Evolutionary conservation across 2,329 filamentous ascomycete species (phyloP).

Genomic region (Pezicula radicicola): DNA sequence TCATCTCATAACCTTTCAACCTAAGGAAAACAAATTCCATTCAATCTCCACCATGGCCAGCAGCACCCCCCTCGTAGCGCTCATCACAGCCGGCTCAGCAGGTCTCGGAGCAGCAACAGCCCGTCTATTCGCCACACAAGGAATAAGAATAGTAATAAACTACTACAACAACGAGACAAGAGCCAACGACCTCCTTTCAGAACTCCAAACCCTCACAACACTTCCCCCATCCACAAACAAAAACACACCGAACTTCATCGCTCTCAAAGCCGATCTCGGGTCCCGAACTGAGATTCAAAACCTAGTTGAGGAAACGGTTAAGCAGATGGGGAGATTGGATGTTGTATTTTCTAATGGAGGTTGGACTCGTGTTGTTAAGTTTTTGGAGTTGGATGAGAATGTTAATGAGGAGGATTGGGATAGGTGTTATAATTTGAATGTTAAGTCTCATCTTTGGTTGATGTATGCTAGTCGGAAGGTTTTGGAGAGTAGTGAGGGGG

Average conservation of each 20-base stretch:
- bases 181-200: constrained; percentile 55
- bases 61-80: constrained; percentile 23
- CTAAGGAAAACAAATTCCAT: too few species aligned
- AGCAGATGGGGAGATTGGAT: constrained; percentile 67
- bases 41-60: background rate
- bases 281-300: constrained; percentile 53
- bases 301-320: constrained; percentile 56
- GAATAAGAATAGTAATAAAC: constrained; percentile 71
- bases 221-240: constrained; percentile 35
- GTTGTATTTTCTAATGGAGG: constrained; percentile 74
- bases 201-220: constrained; percentile 47
- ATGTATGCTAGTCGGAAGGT: constrained; percentile 51
- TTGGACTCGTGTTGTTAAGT: constrained; percentile 45
- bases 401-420: constrained; percentile 59
- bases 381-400: constrained; percentile 48
- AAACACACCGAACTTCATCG: constrained; percentile 33
- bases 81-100: constrained; percentile 53
- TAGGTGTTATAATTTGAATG: constrained; percentile 56
- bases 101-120: constrained; percentile 70
- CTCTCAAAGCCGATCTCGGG: constrained; percentile 66
- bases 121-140: constrained; percentile 64
- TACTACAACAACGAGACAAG: constrained; percentile 61
- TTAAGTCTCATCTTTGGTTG: constrained; percentile 59
- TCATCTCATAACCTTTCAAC: too few species aligned
- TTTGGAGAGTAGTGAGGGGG: constrained; percentile 54